Percentiles rank a stretch among this genome's conserved stretches.
Evolutionary conservation across 176 grass and related monocot genomes (phyloP).

Genomic region (Saccharum spontaneum): DNA sequence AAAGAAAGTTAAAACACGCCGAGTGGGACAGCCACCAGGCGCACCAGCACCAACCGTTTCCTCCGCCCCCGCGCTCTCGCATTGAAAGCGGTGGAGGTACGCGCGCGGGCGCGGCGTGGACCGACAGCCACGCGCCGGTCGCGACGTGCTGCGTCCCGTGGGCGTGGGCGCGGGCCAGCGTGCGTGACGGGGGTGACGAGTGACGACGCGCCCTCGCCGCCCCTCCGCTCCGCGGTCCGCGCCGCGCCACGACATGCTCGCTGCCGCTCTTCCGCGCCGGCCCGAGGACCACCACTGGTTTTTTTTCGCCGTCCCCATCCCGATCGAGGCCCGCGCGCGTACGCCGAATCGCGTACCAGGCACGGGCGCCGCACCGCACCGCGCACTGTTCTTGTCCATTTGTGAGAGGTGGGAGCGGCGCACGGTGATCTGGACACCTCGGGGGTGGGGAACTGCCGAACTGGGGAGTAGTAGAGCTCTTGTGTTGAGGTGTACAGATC

Average conservation of each 20-base stretch:
- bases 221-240: background rate
- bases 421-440: background rate
- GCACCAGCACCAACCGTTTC: constrained; percentile 14
- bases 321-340: background rate
- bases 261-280: background rate
- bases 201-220: background rate
- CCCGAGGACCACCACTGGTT: constrained; percentile 27
- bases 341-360: constrained; percentile 7
- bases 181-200: background rate
- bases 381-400: background rate
- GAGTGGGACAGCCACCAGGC: background rate
- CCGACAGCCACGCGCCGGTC: constrained; percentile 44
- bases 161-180: background rate
- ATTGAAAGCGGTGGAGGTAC: constrained; percentile 33
- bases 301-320: background rate
- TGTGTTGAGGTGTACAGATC: background rate
- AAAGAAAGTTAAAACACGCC: background rate
- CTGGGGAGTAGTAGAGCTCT: background rate
- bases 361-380: constrained; percentile 25
- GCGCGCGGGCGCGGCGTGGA: constrained; percentile 18
- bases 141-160: background rate
- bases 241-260: constrained; percentile 30
- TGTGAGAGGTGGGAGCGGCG: background rate
- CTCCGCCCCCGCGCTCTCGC: background rate
- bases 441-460: background rate